phyloP scores from a whole-genome alignment of 208 protist species.

The Acanthamoeba rhysodes region DNA sequence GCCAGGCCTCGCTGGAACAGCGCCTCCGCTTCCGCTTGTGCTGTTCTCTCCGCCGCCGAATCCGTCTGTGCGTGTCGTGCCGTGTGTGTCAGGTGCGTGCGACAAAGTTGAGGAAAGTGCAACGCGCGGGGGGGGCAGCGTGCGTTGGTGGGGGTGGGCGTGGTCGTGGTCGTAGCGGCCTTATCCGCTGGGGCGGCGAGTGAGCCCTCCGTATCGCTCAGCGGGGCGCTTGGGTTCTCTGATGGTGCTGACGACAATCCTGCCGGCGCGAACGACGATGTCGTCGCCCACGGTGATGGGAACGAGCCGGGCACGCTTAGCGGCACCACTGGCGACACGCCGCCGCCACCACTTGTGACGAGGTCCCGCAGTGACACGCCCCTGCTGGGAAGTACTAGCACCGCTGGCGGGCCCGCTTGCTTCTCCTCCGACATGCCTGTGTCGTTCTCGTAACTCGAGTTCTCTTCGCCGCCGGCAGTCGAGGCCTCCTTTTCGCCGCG shows the following conservation, averaged over 20 bases:
- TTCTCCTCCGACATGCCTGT: not conserved
- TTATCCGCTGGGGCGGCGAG: not conserved
- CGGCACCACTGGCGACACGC: not conserved
- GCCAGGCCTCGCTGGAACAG: not conserved
- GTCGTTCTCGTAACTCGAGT: not conserved
- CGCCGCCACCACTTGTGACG: not conserved
- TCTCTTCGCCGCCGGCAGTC: not conserved
- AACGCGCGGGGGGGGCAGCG: no score
- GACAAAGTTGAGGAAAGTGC: not conserved
- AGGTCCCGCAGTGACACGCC: not conserved
- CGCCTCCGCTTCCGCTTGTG: not conserved
- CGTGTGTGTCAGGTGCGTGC: not conserved
- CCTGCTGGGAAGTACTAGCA: not conserved
- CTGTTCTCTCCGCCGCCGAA: no score
- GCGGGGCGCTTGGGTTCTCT: not conserved
- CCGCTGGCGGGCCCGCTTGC: not conserved
- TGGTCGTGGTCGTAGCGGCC: not conserved
- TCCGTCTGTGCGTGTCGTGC: not conserved
- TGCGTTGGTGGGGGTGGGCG: not conserved
- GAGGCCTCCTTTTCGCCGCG: not conserved
- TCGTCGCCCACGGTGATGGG: no score
- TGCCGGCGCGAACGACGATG: not conserved
- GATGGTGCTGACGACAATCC: not conserved
- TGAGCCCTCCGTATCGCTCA: not conserved
- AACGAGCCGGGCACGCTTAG: not conserved